phyloP scores from a whole-genome alignment of 345 rosid species.

The Geranium rotundifolium region DNA sequence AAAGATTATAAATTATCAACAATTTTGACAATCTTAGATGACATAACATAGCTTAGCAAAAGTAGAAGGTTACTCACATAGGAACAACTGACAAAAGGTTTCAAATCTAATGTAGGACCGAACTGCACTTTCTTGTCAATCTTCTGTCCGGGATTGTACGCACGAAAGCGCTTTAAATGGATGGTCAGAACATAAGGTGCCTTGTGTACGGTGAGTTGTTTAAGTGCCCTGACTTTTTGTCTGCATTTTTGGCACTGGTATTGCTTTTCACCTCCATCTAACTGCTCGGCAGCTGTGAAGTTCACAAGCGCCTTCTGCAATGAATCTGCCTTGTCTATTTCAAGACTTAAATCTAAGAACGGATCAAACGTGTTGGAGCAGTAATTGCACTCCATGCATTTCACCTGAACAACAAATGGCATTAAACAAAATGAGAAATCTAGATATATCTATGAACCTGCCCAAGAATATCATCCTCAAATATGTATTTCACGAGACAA shows the following conservation, averaged over 20 bases:
- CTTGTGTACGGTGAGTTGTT: constrained; percentile 77
- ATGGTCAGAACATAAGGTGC: constrained; percentile 76
- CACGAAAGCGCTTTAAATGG: constrained; percentile 83
- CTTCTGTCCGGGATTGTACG: constrained; percentile 64
- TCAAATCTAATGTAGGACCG: constrained; percentile 56
- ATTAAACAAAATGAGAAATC: too few relatives aligned
- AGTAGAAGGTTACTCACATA: constrained; percentile 44
- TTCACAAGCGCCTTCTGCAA: constrained; percentile 58
- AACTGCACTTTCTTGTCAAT: constrained; percentile 64
- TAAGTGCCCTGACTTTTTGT: constrained; percentile 75
- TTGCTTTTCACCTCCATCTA: constrained; percentile 87
- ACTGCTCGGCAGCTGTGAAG: constrained; percentile 61
- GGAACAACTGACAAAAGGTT: constrained; percentile 68
- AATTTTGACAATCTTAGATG: too few relatives aligned
- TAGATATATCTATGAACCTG: neutral
- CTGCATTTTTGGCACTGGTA: constrained; percentile 84
- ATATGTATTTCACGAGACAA: too few relatives aligned
- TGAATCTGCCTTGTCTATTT: constrained; percentile 71
- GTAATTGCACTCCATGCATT: constrained; percentile 67
- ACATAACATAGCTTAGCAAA: neutral
- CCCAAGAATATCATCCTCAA: neutral
- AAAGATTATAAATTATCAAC: neutral
- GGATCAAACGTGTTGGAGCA: constrained; percentile 85
- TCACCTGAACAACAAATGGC: constrained; percentile 12
- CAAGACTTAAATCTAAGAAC: constrained; percentile 83